Evolutionary conservation across 2,329 filamentous ascomycete genomes (phyloP).

Genomic region (Aulographum hederae): DNA sequence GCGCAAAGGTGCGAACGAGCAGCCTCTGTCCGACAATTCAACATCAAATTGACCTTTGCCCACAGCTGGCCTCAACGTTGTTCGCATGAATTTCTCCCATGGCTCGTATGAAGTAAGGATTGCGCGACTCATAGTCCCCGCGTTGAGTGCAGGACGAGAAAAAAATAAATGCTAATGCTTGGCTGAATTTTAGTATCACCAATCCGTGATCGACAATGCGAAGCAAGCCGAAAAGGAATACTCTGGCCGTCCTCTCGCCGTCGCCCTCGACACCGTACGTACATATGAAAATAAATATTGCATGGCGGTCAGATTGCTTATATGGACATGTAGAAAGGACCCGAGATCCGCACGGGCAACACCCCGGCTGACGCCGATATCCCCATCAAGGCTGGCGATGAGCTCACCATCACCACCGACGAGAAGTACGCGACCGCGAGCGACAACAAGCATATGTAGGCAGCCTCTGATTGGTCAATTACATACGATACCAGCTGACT

Average conservation of each 20-base stretch:
- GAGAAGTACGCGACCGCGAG: conserved; percentile 72
- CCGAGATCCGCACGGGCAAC: conserved; percentile 73
- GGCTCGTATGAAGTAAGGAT: conserved; percentile 54
- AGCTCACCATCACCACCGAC: conserved; percentile 94
- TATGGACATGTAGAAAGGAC: conserved; percentile 41
- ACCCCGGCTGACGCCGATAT: conserved; percentile 53
- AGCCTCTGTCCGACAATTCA: neutral
- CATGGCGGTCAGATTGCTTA: conserved; percentile 7
- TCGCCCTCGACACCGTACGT: conserved; percentile 65
- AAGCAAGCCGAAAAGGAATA: conserved; percentile 66
- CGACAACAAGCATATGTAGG: conserved; percentile 81
- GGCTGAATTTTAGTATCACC: conserved; percentile 78
- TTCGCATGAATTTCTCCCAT: conserved; percentile 99
- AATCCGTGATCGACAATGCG: conserved; percentile 94
- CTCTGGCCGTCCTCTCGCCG: conserved; percentile 74
- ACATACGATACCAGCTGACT: neutral
- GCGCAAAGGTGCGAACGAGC: conserved; percentile 38
- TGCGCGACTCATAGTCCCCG: no score
- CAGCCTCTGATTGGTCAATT: neutral
- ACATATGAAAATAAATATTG: no score
- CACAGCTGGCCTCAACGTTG: conserved; percentile 92
- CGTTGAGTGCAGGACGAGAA: neutral
- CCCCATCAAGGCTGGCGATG: conserved; percentile 63
- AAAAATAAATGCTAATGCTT: no score
- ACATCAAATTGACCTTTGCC: conserved; percentile 10